Evolutionary conservation across 305 asterid genomes (phyloP), one percentile per base, ranked within the genome.

Genomic region (Rubia occidens): DNA sequence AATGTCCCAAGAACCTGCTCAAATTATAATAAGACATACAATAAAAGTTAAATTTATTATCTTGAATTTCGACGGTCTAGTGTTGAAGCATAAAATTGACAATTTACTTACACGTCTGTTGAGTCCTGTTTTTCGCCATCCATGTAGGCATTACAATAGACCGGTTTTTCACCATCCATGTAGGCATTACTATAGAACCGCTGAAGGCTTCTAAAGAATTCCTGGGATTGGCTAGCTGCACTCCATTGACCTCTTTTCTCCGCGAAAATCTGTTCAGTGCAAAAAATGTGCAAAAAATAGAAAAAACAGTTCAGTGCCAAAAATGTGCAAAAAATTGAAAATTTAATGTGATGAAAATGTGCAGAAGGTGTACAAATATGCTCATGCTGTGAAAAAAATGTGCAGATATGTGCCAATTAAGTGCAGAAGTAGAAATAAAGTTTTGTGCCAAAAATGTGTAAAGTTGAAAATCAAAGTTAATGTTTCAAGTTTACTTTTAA

Each of bases 171-270:
- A 10, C 84, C 90, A 74, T 95, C 99, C 96, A 91, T 88, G 81
- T 88, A 95, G 49, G 91, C 89, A 79, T 91, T 95, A 78, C 94
- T 86, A 75, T 85, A 91, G 79, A 80, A 88, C 37, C 99, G 98
- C 71, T 91, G 99, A 70, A 91, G 83, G 60, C 85, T 86, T 81
- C 96, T 86, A 60, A 95, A 74, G 59, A 91, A 75, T 82, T 91
- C 96, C 75, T 91, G 96, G 68, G 97, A 89, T 74, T 85, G 97
- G 10, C 85, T 89, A 17, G 97, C 95, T 51, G 96, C 96, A 83
- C 85, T 95, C 95, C 96, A 92, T 70, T 91, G 98, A 71, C 99
- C 99, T 80, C 98, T 83, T 76, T 80, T 88, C 85, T 89, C 96
- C 9, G 96, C 84, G 74, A 95, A 95, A 61, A 91, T 91, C 98